Percentiles rank a stretch among this genome's conserved stretches.
Evolutionary conservation across 768 basidiomycete species (phyloP).

Genomic region (Russula sp.): DNA sequence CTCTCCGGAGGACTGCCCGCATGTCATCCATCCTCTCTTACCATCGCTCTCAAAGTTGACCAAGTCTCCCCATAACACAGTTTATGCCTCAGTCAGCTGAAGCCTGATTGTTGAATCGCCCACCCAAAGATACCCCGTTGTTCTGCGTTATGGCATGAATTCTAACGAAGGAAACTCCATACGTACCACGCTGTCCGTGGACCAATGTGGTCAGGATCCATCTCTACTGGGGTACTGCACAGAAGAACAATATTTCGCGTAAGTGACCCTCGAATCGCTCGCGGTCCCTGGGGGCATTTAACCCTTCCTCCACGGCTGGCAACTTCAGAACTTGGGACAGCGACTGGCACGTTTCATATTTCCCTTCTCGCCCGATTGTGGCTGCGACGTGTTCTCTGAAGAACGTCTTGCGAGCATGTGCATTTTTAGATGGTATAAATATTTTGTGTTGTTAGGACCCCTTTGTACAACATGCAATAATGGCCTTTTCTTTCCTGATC

Average conservation of each 20-base stretch:
- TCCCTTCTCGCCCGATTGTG: no score
- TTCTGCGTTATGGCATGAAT: neutral
- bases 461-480: conserved; percentile 6
- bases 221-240: no score
- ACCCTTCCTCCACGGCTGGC: no score
- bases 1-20: conserved; percentile 43
- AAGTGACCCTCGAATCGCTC: no score
- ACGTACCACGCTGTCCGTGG: neutral
- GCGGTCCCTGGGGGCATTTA: no score
- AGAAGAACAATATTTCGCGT: no score
- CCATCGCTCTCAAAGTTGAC: conserved; percentile 39
- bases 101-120: no score
- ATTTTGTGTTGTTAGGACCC: neutral
- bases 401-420: no score
- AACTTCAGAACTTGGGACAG: no score
- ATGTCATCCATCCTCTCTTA: conserved; percentile 40
- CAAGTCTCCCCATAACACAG: conserved; percentile 6
- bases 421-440: neutral
- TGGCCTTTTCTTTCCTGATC: conserved; percentile 10
- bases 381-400: neutral
- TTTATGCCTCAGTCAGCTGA: neutral
- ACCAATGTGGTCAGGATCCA: neutral
- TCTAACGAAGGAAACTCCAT: neutral
- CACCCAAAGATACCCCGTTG: neutral
- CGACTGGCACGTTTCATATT: no score